Conservation (phyloP, 805 yeast genomes). For the Ogataea allantospora region DNA sequence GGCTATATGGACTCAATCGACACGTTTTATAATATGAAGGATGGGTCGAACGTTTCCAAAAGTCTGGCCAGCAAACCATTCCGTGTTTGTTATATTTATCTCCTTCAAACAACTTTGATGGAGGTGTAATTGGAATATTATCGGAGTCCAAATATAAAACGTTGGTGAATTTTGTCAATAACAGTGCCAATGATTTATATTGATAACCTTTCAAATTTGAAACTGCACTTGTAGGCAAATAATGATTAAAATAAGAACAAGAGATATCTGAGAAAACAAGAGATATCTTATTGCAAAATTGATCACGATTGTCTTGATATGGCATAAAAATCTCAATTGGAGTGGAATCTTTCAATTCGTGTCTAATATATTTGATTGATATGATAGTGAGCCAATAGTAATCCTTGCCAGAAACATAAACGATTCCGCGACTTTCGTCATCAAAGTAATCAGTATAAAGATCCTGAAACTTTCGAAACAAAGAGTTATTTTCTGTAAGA, state of each 20-base stretch:
- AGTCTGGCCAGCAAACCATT: conserved; percentile 63
- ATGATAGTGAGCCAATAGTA: conserved; percentile 32
- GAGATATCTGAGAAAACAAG: conserved; percentile 38
- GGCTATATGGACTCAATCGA: conserved; percentile 35
- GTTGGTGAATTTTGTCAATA: conserved; percentile 45
- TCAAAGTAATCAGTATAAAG: conserved; percentile 12
- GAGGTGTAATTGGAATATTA: conserved; percentile 41
- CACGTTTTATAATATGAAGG: conserved; percentile 54
- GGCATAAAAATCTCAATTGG: conserved; percentile 55
- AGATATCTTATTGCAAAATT: conserved; percentile 42
- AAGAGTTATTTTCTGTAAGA: conserved; percentile 14
- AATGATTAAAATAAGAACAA: conserved; percentile 44
- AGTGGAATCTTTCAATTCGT: conserved; percentile 25
- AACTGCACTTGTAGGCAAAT: conserved; percentile 26
- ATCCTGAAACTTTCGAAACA: conserved; percentile 16
- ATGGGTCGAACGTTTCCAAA: conserved; percentile 63
- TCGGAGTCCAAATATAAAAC: conserved; percentile 50
- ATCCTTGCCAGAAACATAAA: conserved; percentile 31
- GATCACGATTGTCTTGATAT: conserved; percentile 38
- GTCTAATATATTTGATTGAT: conserved; percentile 32
- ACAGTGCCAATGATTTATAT: conserved; percentile 48
- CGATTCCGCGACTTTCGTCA: conserved; percentile 25
- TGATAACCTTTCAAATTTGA: conserved; percentile 40
- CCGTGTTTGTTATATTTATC: conserved; percentile 43
- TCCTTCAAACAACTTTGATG: conserved; percentile 43